phyloP scores from a whole-genome alignment of 192 early-diverging fungal genomes.

The Coemansia sp. region DNA sequence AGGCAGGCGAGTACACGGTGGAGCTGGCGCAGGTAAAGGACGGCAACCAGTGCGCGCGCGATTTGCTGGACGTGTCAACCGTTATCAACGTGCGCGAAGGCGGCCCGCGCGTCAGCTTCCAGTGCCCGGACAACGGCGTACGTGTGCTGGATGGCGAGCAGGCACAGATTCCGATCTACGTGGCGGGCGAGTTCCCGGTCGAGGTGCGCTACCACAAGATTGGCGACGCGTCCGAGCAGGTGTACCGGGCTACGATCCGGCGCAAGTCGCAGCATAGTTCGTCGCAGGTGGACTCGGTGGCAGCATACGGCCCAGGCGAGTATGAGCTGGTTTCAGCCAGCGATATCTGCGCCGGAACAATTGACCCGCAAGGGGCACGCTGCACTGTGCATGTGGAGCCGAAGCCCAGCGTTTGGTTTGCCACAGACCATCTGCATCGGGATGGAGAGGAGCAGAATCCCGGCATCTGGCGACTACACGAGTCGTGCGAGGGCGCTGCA shows the following conservation, averaged over 20 bases:
- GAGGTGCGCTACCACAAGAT: conserved; percentile 33
- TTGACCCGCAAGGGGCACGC: conserved; percentile 16
- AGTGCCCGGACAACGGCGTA: conserved; percentile 26
- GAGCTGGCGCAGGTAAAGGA: conserved; percentile 42
- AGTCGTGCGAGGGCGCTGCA: conserved; percentile 19
- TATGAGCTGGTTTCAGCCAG: conserved; percentile 36
- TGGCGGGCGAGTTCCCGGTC: conserved; percentile 34
- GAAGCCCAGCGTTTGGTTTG: conserved; percentile 40
- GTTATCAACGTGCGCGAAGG: conserved; percentile 33
- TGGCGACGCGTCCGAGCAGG: conserved; percentile 7
- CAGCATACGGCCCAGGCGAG: conserved; percentile 36
- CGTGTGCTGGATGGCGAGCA: conserved; percentile 29
- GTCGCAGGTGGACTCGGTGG: conserved; percentile 10
- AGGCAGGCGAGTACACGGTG: conserved; percentile 29
- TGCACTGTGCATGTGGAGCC: conserved; percentile 43
- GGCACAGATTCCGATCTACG: conserved; percentile 28
- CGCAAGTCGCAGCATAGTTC: conserved; percentile 4
- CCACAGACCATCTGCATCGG: conserved; percentile 10
- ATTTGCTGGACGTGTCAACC: conserved; percentile 18
- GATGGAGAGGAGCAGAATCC: not conserved
- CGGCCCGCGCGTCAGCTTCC: conserved; percentile 30
- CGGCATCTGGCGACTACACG: conserved; percentile 16
- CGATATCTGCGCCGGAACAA: conserved; percentile 32
- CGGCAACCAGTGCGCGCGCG: conserved; percentile 37
- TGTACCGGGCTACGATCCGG: conserved; percentile 10